phyloP scores from a whole-genome alignment of 1,139 yeast species.

The Saccharomycopsis hybrid region DNA sequence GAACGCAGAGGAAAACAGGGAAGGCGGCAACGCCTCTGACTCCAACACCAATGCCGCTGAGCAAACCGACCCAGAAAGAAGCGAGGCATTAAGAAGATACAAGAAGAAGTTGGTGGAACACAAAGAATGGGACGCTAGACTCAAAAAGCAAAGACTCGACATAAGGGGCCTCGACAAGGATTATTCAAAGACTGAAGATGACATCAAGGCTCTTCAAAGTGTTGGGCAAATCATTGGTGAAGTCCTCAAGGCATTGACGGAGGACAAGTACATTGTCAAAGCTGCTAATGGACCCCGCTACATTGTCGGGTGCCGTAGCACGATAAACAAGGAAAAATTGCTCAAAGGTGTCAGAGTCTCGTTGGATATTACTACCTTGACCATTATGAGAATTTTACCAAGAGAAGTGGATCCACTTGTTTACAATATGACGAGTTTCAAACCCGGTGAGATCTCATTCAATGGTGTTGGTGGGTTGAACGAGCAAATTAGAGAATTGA shows the following conservation, averaged over 20 bases:
- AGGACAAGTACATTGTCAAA: constrained; percentile 91
- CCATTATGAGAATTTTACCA: constrained; percentile 95
- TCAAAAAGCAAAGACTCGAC: constrained; percentile 76
- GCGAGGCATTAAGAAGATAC: constrained; percentile 70
- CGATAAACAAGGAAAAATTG: constrained; percentile 75
- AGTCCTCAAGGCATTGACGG: constrained; percentile 91
- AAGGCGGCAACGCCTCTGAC: constrained; percentile 22
- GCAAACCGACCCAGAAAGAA: constrained; percentile 67
- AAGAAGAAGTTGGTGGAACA: constrained; percentile 88
- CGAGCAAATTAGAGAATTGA: constrained; percentile 91
- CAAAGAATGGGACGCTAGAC: constrained; percentile 88
- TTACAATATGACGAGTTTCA: constrained; percentile 96
- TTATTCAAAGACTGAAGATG: constrained; percentile 92
- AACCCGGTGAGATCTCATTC: constrained; percentile 93
- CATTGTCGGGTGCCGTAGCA: constrained; percentile 94
- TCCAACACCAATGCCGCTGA: constrained; percentile 24
- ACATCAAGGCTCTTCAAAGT: constrained; percentile 92
- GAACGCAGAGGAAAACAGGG: constrained; percentile 35
- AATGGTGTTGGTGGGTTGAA: constrained; percentile 95
- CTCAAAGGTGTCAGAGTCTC: constrained; percentile 96
- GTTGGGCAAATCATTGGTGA: constrained; percentile 98
- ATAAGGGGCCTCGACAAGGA: constrained; percentile 81
- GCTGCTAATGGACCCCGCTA: constrained; percentile 98
- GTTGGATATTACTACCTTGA: constrained; percentile 93
- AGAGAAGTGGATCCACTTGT: constrained; percentile 98